Conservation (phyloP, 495 filamentous ascomycete genomes). For the Tuber microsphaerosporum region DNA sequence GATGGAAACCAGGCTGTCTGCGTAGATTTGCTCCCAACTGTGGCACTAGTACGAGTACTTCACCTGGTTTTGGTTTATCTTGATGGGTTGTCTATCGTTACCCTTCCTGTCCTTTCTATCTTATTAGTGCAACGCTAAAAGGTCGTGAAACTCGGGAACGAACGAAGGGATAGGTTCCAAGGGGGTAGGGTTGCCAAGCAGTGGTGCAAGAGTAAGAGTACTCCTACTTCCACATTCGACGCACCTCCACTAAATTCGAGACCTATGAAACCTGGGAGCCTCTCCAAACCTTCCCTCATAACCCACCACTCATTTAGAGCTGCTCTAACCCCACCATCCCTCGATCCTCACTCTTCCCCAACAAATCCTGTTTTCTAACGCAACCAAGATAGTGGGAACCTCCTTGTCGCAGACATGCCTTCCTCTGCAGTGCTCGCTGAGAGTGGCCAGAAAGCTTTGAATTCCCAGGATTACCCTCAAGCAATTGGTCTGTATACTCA, state of each 20-base stretch:
- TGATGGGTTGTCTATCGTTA: no score
- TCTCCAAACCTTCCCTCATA: not conserved
- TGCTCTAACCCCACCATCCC: not conserved
- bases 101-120: no score
- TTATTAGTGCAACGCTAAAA: no score
- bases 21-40: no score
- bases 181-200: no score
- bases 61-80: no score
- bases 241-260: not conserved
- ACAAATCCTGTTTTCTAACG: not conserved
- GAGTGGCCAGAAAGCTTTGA: conserved; percentile 59
- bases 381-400: not conserved
- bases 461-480: conserved; percentile 53
- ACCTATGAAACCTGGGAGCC: not conserved
- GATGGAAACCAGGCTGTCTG: no score
- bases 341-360: not conserved
- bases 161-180: no score
- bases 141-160: no score
- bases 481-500: conserved; percentile 69
- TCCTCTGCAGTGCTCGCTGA: conserved; percentile 47
- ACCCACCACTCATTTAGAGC: not conserved
- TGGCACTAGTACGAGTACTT: no score
- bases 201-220: no score
- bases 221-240: no score
- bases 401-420: conserved; percentile 17